phyloP scores from a whole-genome alignment of 768 basidiomycete genomes.

The Pulveroboletus sp. region DNA sequence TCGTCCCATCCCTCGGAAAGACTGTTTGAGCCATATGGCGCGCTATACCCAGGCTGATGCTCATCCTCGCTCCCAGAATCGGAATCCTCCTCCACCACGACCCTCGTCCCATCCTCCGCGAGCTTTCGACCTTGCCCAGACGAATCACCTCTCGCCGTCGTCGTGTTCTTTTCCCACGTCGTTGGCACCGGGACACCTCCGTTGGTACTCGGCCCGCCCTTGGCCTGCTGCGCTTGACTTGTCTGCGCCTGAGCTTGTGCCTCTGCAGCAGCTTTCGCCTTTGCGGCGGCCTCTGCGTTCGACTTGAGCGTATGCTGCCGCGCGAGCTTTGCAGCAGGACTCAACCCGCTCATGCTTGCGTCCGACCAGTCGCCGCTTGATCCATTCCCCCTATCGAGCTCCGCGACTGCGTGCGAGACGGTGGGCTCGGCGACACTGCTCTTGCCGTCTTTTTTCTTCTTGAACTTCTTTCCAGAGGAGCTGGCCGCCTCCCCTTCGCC shows the following conservation, averaged over 20 bases:
- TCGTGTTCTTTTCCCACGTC: constrained; percentile 82
- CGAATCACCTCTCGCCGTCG: constrained; percentile 46
- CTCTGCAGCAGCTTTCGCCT: constrained; percentile 33
- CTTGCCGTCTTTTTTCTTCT: constrained; percentile 55
- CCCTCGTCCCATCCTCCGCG: constrained; percentile 61
- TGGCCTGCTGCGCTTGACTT: constrained; percentile 22
- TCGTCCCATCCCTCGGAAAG: constrained; percentile 71
- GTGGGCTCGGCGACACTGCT: constrained; percentile 61
- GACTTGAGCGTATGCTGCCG: constrained; percentile 88
- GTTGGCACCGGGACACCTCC: constrained; percentile 42
- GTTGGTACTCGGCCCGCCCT: constrained; percentile 18
- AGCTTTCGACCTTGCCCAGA: constrained; percentile 44
- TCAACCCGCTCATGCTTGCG: constrained; percentile 64
- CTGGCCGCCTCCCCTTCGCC: constrained; percentile 30
- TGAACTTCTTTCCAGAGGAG: constrained; percentile 41
- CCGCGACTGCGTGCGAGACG: constrained; percentile 79
- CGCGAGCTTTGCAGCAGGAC: constrained; percentile 86
- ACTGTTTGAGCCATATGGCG: constrained; percentile 33
- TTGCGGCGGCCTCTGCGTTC: constrained; percentile 51
- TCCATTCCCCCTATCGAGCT: constrained; percentile 60
- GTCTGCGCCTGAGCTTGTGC: constrained; percentile 23
- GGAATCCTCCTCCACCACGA: constrained; percentile 70
- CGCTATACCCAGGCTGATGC: constrained; percentile 35
- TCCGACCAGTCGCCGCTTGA: constrained; percentile 51
- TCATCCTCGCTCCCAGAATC: constrained; percentile 53